Percentiles rank a stretch among this genome's conserved stretches.
Evolutionary conservation across 495 filamentous ascomycete species (phyloP).

Genomic region (Glonium stellatum): DNA sequence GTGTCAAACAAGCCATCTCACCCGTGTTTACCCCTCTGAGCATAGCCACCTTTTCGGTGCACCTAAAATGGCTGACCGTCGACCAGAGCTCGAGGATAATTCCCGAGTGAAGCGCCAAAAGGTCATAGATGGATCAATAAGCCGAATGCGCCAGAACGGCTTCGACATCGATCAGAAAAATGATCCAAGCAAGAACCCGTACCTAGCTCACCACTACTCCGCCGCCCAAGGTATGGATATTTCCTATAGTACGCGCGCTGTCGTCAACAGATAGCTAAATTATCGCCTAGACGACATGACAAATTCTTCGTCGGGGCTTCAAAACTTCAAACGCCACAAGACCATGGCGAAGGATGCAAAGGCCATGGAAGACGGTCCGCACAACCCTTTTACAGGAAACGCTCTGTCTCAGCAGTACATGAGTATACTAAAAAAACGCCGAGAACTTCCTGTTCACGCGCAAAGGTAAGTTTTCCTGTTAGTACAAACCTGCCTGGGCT

Average conservation of each 20-base stretch:
- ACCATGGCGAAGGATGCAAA: conserved; percentile 72
- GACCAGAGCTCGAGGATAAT: conserved; percentile 32
- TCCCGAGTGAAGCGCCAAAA: conserved; percentile 43
- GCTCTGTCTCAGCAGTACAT: conserved; percentile 79
- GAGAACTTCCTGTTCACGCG: conserved; percentile 80
- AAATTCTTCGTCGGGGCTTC: conserved; percentile 42
- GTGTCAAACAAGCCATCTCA: no score
- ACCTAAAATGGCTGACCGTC: conserved; percentile 37
- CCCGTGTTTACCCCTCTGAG: neutral
- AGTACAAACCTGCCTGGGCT: conserved; percentile 6
- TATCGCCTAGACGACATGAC: conserved; percentile 34
- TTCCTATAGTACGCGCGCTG: neutral
- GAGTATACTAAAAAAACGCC: conserved; percentile 72
- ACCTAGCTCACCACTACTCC: conserved; percentile 70
- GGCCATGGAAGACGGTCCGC: conserved; percentile 69
- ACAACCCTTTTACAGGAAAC: conserved; percentile 75
- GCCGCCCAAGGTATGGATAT: conserved; percentile 30
- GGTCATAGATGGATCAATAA: conserved; percentile 31
- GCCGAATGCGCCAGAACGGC: conserved; percentile 1
- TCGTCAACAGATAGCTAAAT: neutral
- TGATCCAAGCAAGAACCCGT: conserved; percentile 71
- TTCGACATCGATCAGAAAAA: conserved; percentile 45
- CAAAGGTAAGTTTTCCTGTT: conserved; percentile 59
- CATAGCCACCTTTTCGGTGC: neutral
- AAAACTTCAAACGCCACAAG: conserved; percentile 64